These are phyloP conservation scores for Tricladium varicosporioides DNA, from an alignment of 2,329 filamentous ascomycete genomes.

Conservation along the genomic window DNA sequence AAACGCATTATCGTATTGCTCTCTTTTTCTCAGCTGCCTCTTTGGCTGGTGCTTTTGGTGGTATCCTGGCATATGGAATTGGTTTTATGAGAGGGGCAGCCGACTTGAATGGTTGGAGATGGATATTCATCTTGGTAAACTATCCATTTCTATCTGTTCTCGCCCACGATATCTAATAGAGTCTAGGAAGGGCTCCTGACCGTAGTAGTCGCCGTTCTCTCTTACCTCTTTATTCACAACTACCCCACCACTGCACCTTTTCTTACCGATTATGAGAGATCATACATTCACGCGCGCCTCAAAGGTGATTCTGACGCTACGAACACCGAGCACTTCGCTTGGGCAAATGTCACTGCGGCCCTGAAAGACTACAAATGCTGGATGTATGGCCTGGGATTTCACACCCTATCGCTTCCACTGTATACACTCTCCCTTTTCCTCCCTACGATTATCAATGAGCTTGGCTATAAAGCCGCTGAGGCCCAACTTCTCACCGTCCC, in stretches of 20 bases:
- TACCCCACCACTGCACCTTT: slow-evolving; percentile 60
- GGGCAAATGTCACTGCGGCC: slow-evolving; percentile 62
- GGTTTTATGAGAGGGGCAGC: slow-evolving; percentile 52
- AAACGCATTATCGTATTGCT: slow-evolving; percentile 53
- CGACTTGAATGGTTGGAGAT: slow-evolving; percentile 52
- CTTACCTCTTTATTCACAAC: slow-evolving; percentile 65
- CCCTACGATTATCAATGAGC: slow-evolving; percentile 52
- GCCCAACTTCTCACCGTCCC: slow-evolving; percentile 62
- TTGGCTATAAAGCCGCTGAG: slow-evolving; percentile 52
- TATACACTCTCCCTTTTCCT: slow-evolving; percentile 56
- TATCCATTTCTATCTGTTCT: background rate
- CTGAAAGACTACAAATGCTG: slow-evolving; percentile 68
- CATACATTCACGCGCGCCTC: slow-evolving; percentile 52
- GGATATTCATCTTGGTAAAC: slow-evolving; percentile 59
- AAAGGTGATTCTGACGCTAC: slow-evolving; percentile 68
- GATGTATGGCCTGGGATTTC: slow-evolving; percentile 70
- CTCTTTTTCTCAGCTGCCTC: slow-evolving; percentile 56
- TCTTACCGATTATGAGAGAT: slow-evolving; percentile 45
- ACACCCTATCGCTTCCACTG: slow-evolving; percentile 66
- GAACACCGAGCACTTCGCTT: slow-evolving; percentile 65
- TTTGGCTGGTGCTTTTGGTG: slow-evolving; percentile 55
- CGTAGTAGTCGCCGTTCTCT: slow-evolving; percentile 46
- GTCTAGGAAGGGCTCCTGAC: slow-evolving; percentile 53
- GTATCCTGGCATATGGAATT: slow-evolving; percentile 55
- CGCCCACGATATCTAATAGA: slow-evolving; percentile 2